These are phyloP conservation scores for Rhodotorula sp. DNA, from an alignment of 1,284 basidiomycete genomes.

Conservation along the genomic window DNA sequence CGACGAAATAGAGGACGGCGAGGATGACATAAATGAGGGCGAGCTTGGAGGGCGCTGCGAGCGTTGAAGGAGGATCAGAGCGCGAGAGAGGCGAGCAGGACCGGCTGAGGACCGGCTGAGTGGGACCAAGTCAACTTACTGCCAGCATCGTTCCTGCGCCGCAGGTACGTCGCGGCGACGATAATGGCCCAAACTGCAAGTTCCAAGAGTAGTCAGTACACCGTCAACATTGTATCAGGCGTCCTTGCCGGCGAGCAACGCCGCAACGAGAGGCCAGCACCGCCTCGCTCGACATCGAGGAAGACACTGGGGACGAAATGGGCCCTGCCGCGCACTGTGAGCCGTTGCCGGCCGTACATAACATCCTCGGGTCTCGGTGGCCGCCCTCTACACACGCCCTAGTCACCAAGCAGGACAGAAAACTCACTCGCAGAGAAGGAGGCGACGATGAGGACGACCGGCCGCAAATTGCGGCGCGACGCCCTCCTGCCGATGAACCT, in stretches of 20 bases:
- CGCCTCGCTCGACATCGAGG: not conserved
- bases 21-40: conserved; percentile 27
- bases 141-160: conserved; percentile 11
- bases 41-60: conserved; percentile 4
- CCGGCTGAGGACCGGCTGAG: no score
- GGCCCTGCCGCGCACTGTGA: no score
- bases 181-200: conserved; percentile 27
- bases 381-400: no score
- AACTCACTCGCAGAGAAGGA: conserved; percentile 15
- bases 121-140: conserved; percentile 2
- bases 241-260: no score
- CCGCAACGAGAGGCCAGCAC: not conserved
- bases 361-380: no score
- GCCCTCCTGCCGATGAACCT: not conserved
- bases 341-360: no score
- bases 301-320: not conserved
- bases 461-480: conserved; percentile 8
- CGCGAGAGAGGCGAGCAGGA: not conserved
- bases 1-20: conserved; percentile 33
- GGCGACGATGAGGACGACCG: conserved; percentile 16
- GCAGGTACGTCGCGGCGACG: conserved; percentile 12
- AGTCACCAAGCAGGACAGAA: no score
- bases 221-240: no score
- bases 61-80: not conserved
- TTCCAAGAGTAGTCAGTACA: not conserved